These are phyloP conservation scores for Chalaropsis thielavioides DNA, from an alignment of 2,329 filamentous ascomycete genomes.

Conservation along the genomic window DNA sequence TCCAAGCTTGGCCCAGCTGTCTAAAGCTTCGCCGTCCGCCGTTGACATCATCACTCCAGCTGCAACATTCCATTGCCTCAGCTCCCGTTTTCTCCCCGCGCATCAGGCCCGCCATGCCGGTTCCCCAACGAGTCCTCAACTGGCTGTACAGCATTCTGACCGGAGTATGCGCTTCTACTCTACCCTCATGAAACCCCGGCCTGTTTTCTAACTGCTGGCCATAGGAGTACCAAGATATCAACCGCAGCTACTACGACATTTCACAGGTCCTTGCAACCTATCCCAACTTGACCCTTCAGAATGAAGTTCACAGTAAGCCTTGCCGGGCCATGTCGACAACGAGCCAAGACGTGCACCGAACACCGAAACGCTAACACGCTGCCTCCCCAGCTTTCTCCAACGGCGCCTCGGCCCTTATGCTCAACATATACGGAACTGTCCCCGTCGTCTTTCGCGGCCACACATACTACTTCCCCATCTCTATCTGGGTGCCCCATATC, in stretches of 20 bases:
- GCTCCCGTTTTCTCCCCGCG: background rate
- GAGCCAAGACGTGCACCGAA: background rate
- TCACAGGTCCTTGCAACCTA: conserved; percentile 68
- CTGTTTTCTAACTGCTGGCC: background rate
- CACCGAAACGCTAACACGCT: conserved; percentile 19
- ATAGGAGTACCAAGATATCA: conserved; percentile 86
- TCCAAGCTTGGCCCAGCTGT: background rate
- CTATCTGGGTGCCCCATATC: conserved; percentile 81
- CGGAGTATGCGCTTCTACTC: conserved; percentile 37
- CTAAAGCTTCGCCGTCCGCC: background rate
- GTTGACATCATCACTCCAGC: background rate
- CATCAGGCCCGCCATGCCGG: conserved; percentile 38
- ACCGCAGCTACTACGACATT: conserved; percentile 83
- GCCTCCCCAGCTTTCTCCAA: conserved; percentile 60
- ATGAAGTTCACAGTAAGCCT: conserved; percentile 80
- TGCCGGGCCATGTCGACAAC: background rate
- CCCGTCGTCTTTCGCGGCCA: conserved; percentile 84
- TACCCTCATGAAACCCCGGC: background rate
- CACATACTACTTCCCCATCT: conserved; percentile 80
- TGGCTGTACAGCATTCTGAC: conserved; percentile 90
- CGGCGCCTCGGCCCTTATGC: conserved; percentile 70
- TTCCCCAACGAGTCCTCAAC: conserved; percentile 79
- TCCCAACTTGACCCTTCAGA: conserved; percentile 67
- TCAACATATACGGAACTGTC: conserved; percentile 74
- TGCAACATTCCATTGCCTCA: background rate